phyloP scores from a whole-genome alignment of 352 stramenopile species.

The Phytophthora colocasiae region DNA sequence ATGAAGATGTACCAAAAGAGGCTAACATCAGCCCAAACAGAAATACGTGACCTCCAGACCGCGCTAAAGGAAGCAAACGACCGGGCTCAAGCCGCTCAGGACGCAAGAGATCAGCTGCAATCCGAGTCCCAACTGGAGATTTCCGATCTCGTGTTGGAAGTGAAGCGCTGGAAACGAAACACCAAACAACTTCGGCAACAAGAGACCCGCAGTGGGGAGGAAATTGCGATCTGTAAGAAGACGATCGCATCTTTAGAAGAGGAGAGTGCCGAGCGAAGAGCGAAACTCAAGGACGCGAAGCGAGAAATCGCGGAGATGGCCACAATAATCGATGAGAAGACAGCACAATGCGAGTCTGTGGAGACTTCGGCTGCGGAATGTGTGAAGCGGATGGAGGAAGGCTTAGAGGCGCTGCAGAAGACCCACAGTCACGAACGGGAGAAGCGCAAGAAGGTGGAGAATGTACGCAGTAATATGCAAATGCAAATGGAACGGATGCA shows the following conservation, averaged over 20 bases:
- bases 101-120: slow-evolving; percentile 43
- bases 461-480: slow-evolving; percentile 39
- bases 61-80: slow-evolving; percentile 41
- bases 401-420: slow-evolving; percentile 40
- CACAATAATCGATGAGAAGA: slow-evolving; percentile 45
- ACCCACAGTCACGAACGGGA: slow-evolving; percentile 47
- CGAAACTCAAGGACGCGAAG: slow-evolving; percentile 44
- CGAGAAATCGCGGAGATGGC: slow-evolving; percentile 42
- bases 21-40: slow-evolving; percentile 35
- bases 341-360: slow-evolving; percentile 42
- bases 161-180: slow-evolving; percentile 58
- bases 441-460: slow-evolving; percentile 63
- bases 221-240: slow-evolving; percentile 48
- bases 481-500: slow-evolving; percentile 49
- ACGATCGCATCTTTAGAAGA: slow-evolving; percentile 48
- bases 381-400: slow-evolving; percentile 53
- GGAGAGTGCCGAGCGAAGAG: slow-evolving; percentile 34
- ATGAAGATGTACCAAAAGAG: slow-evolving; percentile 58
- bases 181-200: slow-evolving; percentile 54
- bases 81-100: slow-evolving; percentile 5
- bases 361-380: slow-evolving; percentile 58
- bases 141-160: slow-evolving; percentile 43
- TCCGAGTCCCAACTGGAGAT: slow-evolving; percentile 44
- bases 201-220: slow-evolving; percentile 38
- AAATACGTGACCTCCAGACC: slow-evolving; percentile 48